Conservation (phyloP, 148 eudicot genomes). For the Vaccinium darrowii region DNA sequence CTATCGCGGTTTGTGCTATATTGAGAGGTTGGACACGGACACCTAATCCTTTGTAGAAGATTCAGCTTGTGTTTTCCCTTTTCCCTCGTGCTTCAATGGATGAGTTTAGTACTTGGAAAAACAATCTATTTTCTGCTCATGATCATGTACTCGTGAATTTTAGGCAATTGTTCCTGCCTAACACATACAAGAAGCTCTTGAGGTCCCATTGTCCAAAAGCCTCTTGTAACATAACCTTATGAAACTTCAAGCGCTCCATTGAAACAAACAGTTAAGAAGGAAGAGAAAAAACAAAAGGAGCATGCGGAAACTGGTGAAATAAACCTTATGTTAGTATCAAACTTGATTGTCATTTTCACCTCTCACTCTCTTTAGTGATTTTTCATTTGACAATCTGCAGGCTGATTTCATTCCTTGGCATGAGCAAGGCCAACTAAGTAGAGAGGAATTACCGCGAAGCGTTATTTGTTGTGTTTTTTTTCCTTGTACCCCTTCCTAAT, state of each 20-base stretch:
- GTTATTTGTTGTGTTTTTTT: constrained; percentile 3
- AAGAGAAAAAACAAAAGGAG: background rate
- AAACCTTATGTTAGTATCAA: background rate
- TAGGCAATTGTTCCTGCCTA: background rate
- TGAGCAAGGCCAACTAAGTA: background rate
- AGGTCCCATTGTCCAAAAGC: background rate
- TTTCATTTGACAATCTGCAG: background rate
- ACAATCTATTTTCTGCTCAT: background rate
- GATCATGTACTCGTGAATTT: background rate
- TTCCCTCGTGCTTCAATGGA: background rate
- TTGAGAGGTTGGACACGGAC: background rate
- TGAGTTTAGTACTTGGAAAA: background rate
- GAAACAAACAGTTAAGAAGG: background rate
- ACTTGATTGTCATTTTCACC: background rate
- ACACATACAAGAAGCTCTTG: background rate
- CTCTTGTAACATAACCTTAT: background rate
- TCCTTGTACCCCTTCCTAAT: background rate
- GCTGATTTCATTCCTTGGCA: background rate
- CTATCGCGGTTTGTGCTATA: background rate
- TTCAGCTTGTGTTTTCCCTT: background rate
- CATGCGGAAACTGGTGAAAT: background rate
- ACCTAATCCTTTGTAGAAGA: background rate
- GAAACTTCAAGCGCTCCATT: background rate
- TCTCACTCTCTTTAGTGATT: background rate
- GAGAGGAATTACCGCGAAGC: background rate